These are phyloP conservation scores for Carex pumila DNA, from an alignment of 176 grass and related monocot genomes.

Conservation along the genomic window DNA sequence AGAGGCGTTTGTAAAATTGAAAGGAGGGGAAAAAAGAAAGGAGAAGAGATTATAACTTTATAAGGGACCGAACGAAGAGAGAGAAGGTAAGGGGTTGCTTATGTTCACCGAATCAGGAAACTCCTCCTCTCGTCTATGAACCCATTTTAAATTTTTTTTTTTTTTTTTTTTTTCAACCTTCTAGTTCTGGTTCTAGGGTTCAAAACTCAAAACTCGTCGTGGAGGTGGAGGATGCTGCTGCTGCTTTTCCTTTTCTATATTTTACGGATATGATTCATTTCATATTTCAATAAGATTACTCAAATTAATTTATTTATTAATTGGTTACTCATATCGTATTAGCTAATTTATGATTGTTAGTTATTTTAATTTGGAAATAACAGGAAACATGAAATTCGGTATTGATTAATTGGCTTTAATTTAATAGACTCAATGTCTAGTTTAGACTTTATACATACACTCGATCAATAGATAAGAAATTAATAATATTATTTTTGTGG, in stretches of 20 bases:
- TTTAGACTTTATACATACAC: background rate
- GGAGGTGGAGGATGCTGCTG: background rate
- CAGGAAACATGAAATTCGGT: background rate
- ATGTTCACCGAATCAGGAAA: constrained; percentile 9
- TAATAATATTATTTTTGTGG: background rate
- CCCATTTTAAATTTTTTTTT: background rate
- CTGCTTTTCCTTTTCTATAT: background rate
- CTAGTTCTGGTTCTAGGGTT: background rate
- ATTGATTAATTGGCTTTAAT: background rate
- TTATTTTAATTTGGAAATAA: background rate
- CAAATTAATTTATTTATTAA: background rate
- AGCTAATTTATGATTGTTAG: background rate
- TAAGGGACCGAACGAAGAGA: background rate
- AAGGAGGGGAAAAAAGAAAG: background rate
- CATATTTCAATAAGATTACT: no score
- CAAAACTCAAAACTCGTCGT: constrained; percentile 1
- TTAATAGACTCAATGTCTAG: background rate
- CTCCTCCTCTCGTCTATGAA: background rate
- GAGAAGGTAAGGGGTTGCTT: constrained; percentile 20
- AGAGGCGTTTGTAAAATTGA: background rate
- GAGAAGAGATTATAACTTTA: background rate
- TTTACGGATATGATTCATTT: background rate
- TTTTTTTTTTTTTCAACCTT: background rate
- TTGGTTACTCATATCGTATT: no score
- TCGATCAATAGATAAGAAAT: background rate